These are phyloP conservation scores for Nothophytophthora sp. DNA, from an alignment of 352 stramenopile species.

Conservation along the genomic window DNA sequence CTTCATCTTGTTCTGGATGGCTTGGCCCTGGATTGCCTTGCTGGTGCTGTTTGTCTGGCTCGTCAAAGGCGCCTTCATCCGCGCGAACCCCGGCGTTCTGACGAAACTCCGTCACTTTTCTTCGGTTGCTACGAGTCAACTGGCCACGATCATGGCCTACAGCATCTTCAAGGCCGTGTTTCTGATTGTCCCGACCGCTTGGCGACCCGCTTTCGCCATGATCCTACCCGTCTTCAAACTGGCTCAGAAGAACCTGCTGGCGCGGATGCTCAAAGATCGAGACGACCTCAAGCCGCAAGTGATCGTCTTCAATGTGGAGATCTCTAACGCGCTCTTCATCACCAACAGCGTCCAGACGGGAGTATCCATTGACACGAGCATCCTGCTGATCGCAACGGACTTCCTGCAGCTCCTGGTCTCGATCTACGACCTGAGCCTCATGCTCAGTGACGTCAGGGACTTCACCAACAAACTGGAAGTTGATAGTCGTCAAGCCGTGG, in stretches of 20 bases:
- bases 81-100: conserved; percentile 1
- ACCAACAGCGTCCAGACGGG: conserved; percentile 37
- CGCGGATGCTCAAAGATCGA: conserved; percentile 8
- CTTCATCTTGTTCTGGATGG: conserved; percentile 14
- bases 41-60: conserved; percentile 10
- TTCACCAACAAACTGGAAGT: conserved; percentile 10
- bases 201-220: conserved; percentile 1
- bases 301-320: conserved; percentile 46
- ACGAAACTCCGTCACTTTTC: conserved; percentile 13
- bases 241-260: conserved; percentile 13
- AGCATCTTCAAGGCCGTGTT: conserved; percentile 8
- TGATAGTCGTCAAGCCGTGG: conserved; percentile 3
- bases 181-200: conserved; percentile 1
- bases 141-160: conserved; percentile 1
- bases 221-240: conserved; percentile 13
- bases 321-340: conserved; percentile 49
- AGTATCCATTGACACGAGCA: conserved; percentile 20
- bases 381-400: conserved; percentile 32
- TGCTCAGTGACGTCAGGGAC: conserved; percentile 10
- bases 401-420: conserved; percentile 25
- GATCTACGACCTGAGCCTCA: conserved; percentile 20
- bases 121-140: conserved; percentile 3
- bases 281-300: conserved; percentile 37
- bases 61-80: conserved; percentile 10
- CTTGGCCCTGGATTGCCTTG: conserved; percentile 11